Evolutionary conservation across 2,329 filamentous ascomycete species (phyloP), one percentile per base, ranked within the genome.

Genomic region (Trichoderma asperellum): DNA sequence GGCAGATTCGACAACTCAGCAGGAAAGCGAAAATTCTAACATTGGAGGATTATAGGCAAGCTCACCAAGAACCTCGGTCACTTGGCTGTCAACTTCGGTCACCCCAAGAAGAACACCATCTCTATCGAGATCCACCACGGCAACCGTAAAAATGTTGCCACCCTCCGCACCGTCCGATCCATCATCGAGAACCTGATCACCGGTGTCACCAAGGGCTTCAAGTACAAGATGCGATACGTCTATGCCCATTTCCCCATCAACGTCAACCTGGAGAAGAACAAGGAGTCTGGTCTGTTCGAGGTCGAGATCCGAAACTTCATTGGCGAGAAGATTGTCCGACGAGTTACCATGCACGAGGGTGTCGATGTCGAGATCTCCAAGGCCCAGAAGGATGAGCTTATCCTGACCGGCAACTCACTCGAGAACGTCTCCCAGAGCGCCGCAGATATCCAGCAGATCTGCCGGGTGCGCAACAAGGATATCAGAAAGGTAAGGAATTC

Each of bases 141-240:
- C 83, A 89, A 88, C 81, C 93, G 96, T 87, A 99, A 99, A 91
- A 95, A 93, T 83, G 92, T 99, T 82, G 96, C 96, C 81, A 93
- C 95, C 77, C 94, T 99, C 85, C 94, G 96, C 80, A 99, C 96
- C 80, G 96, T 99, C 87, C 93, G 94, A 82, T 95, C 95, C 76
- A 85, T 98, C 85, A 97, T 99, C 89, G 93, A 96, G 90, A 99
- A 99, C 92, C 84, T 99, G 86, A 92, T 99, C 85, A 91, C 94
- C 79, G 96, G 96, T 84, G 96, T 99, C 77, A 99, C 96, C 83
- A 97, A 95, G 89, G 96, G 96, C 78, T 99, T 92, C 93, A 96
- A 96, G 88, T 99, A 99, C 92, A 99, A 99, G 93, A 98, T 99
- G 95, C 93, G 96, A 81, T 99, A 99, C 88, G 96, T 99, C 85